Base-by-base conservation (phyloP, 352 stramenopile species). In the Pelagophyceae sp. region DNA sequence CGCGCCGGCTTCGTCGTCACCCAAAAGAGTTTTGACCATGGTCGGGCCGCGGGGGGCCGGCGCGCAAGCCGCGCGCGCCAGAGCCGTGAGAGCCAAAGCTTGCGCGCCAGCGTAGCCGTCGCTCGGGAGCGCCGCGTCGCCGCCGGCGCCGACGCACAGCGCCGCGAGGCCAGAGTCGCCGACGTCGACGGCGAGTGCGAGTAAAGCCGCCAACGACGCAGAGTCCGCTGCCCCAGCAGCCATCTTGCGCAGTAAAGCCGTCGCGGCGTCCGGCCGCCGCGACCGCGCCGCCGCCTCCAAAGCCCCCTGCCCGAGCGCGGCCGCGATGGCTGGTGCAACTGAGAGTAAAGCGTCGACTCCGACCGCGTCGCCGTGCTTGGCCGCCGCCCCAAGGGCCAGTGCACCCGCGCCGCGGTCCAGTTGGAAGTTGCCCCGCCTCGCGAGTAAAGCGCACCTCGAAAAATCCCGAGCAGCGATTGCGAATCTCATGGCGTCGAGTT, bases 111-210 rank as follows among this genome's bases (percentile, higher is more conserved):
- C 45, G 45, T 54, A 23, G 45, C 45, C 45, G 45, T 54, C 58
- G 15, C 15, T 31, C 15, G 67, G 67, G 17, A 32, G 1, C 2
- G 67, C 67, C 35, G 67, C 67, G 67, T 74, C 67, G 35, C 2
- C 67, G 67, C 67, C 67, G 20, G 33, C 2, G 33, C 11, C 67
- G 35, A 74, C 15, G 19, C 5, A 33, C 1, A 74, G 38, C 25
- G 1, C 2, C 15, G 31, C 17, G 17, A 74, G 38, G 35, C 29
- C 67, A 1, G 27, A 33, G 67, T 74, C 25, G 37, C 67, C 67
- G 20, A 58, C 23, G 67, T 74, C 67, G 35, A 74, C 67, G 38
- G 67, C 67, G 6, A 74, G 67, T 23, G 67, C 67, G 11, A 58
- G 35, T 1, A 74, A 27, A 1, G 38, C 33, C 3, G 67, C 67